These are phyloP conservation scores for Biscogniauxia marginata DNA, from an alignment of 2,329 filamentous ascomycete species.

Conservation along the genomic window DNA sequence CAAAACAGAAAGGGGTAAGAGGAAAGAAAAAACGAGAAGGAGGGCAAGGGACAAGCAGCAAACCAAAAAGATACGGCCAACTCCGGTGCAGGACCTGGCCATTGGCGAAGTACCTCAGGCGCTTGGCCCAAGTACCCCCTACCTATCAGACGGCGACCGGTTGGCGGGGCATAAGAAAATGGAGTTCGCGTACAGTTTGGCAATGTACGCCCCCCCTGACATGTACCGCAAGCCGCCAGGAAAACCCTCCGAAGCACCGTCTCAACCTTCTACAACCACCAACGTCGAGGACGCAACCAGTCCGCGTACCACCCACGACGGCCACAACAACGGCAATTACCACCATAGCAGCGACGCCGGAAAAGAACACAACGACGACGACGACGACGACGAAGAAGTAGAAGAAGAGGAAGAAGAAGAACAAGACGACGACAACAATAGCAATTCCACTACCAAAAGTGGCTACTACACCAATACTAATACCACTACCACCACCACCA, in stretches of 20 bases:
- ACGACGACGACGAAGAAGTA: conserved; percentile 2
- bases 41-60: neutral
- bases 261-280: neutral
- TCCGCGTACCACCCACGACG: conserved; percentile 3
- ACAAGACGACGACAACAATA: neutral
- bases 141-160: neutral
- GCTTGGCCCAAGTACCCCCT: neutral
- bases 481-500: conserved; percentile 5
- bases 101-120: neutral
- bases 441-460: neutral
- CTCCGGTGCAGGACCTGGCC: neutral
- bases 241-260: neutral
- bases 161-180: conserved; percentile 10
- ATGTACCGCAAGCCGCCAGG: neutral
- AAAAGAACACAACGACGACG: conserved; percentile 8
- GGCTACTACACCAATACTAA: conserved; percentile 1
- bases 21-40: conserved; percentile 1
- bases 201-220: conserved; percentile 24
- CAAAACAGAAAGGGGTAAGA: neutral
- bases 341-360: conserved; percentile 13
- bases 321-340: conserved; percentile 11
- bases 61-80: conserved; percentile 1
- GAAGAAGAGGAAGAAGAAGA: conserved; percentile 1
- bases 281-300: neutral
- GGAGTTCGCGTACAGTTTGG: conserved; percentile 25